phyloP scores from a whole-genome alignment of 1,284 basidiomycete species.

The Melampsora abietis-canadensis region DNA sequence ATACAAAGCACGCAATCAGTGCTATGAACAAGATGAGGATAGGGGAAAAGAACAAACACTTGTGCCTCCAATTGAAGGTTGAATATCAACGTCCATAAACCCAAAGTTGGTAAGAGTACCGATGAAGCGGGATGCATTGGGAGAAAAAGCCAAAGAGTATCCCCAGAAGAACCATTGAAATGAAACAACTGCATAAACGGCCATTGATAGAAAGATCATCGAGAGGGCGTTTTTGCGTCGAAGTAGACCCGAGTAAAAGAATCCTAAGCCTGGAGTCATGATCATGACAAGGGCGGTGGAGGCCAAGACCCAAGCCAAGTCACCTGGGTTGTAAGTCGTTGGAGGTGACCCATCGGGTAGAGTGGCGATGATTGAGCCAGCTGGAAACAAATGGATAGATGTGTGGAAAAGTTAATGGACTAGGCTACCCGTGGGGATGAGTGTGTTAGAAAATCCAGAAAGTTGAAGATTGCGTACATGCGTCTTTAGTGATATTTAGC shows the following conservation, averaged over 20 bases:
- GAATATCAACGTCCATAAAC: constrained; percentile 42
- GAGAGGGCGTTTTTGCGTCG: constrained; percentile 86
- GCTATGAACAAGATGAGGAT: neutral
- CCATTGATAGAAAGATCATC: constrained; percentile 82
- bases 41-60: constrained; percentile 4
- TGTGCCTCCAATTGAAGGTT: constrained; percentile 39
- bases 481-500: no score
- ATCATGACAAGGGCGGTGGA: constrained; percentile 36
- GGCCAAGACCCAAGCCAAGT: constrained; percentile 35
- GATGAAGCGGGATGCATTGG: constrained; percentile 39
- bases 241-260: constrained; percentile 79
- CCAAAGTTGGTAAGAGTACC: constrained; percentile 41
- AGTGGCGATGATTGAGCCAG: constrained; percentile 33
- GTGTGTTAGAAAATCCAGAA: no score
- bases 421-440: no score
- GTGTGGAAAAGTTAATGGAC: no score
- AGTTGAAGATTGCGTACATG: no score
- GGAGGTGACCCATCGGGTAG: constrained; percentile 9
- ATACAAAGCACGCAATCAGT: constrained; percentile 70
- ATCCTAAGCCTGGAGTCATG: constrained; percentile 52
- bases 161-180: constrained; percentile 60
- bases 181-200: constrained; percentile 69
- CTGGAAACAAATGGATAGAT: neutral
- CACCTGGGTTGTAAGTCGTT: constrained; percentile 36
- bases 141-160: constrained; percentile 30